Percentiles rank a stretch among this genome's conserved stretches.
Evolutionary conservation across 1,139 yeast genomes (phyloP).

Genomic region (Candida dubliniensis): DNA sequence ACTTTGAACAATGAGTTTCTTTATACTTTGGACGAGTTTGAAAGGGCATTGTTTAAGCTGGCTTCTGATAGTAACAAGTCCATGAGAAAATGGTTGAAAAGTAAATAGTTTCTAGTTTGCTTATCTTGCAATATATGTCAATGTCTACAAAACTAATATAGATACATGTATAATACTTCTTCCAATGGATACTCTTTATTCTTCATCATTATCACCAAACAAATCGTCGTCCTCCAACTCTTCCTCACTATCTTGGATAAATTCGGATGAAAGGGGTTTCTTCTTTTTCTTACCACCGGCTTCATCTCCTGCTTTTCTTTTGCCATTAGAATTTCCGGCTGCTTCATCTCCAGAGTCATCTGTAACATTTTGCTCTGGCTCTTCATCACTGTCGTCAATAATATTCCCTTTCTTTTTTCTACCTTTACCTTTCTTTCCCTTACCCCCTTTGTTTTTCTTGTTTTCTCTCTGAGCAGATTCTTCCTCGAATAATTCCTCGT

Average conservation of each 20-base stretch:
- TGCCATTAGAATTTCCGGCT: conserved; percentile 15
- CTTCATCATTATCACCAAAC: conserved; percentile 17
- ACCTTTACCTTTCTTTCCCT: conserved; percentile 18
- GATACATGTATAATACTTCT: not conserved
- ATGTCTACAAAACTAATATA: not conserved
- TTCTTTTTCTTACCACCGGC: conserved; percentile 22
- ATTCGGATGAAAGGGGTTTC: conserved; percentile 46
- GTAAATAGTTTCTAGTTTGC: conserved; percentile 10
- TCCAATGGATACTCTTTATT: not conserved
- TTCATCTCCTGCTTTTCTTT: conserved; percentile 23
- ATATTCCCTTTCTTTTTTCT: conserved; percentile 16
- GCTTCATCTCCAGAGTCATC: conserved; percentile 16
- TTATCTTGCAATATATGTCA: no score
- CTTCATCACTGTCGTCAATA: conserved; percentile 30
- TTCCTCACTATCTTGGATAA: conserved; percentile 56
- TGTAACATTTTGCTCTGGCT: conserved; percentile 17
- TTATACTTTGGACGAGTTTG: conserved; percentile 73
- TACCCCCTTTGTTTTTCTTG: conserved; percentile 17
- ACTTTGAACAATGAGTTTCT: conserved; percentile 52
- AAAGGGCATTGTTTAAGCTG: conserved; percentile 55
- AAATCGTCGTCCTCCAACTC: conserved; percentile 32
- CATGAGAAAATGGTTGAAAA: conserved; percentile 59
- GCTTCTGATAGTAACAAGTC: conserved; percentile 65
- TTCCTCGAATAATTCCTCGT: conserved; percentile 30
- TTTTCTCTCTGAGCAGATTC: conserved; percentile 24